Evolutionary conservation across 352 stramenopile species (phyloP).

Genomic region (Phytopythium chamaehyphon): DNA sequence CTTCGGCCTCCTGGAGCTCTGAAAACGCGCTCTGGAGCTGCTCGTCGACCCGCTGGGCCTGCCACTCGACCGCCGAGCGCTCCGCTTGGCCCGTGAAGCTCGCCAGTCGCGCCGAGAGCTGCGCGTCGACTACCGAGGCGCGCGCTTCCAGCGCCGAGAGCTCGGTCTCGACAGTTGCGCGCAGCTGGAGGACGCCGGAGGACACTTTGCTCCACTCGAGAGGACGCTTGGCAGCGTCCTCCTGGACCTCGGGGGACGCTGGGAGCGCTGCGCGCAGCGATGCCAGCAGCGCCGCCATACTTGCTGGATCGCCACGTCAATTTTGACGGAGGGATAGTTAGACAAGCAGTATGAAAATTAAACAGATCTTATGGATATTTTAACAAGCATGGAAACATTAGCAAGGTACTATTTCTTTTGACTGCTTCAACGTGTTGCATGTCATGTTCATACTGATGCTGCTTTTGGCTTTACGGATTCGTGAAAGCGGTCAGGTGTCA

Average conservation of each 20-base stretch:
- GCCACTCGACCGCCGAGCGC: not conserved
- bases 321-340: not conserved
- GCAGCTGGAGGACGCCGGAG: conserved; percentile 7
- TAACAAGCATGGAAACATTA: too few relatives aligned
- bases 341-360: too few relatives aligned
- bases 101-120: not conserved
- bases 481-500: too few relatives aligned
- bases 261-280: conserved; percentile 15
- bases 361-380: too few relatives aligned
- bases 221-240: conserved; percentile 6
- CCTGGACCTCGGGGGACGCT: not conserved
- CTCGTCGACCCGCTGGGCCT: conserved; percentile 5
- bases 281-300: conserved; percentile 10
- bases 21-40: conserved; percentile 18
- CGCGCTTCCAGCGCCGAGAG: not conserved
- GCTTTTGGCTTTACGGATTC: too few relatives aligned
- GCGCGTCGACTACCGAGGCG: not conserved
- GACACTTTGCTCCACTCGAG: conserved; percentile 19
- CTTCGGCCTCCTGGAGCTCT: conserved; percentile 21
- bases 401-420: too few relatives aligned
- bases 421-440: too few relatives aligned
- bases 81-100: not conserved
- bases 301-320: not conserved
- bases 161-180: conserved; percentile 8
- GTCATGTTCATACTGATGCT: too few relatives aligned